Evolutionary conservation across 345 rosid species (phyloP), one percentile per base, ranked within the genome.

Genomic region (Physaria fendleri): DNA sequence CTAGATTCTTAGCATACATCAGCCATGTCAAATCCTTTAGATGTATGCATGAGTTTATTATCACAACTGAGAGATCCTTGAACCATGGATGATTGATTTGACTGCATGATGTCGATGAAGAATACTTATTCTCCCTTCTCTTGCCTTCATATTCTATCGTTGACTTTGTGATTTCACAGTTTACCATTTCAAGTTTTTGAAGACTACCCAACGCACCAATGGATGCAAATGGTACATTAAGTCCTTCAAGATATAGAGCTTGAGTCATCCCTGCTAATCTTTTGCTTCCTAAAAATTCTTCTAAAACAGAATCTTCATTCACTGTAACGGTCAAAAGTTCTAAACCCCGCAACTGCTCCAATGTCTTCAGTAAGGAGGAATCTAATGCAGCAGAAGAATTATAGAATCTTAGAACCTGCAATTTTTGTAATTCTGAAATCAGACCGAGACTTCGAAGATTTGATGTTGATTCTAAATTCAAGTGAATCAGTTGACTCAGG

Each of bases 21-120:
- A 43, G 64, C 64, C 52, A 58, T 43, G 64, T 43, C 42, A 58
- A n/a, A 43, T 58, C 64, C 10, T 0, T 29, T n/a, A 58, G n/a
- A 42, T 5, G 9, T 58, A 2, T 7, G 41, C 64, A 58, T 43
- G 64, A 29, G 52, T 1, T 0, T 43, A 58, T 16, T 13, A 58
- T 52, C 41, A 58, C 41, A 43, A 21, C 29, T 43, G 52, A 29
- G 41, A 58, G 52, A 27, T 43, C 33, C 40, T 30, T 43, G 40
- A 58, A 58, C 51, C 52, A 58, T 37, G 8, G 4, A 37, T 37
- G 40, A 58, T 5, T 20, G n/a, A 8, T 58, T 42, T 12, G 15
- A 58, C 1, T 43, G 30, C 20, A 18, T 16, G 48, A 6, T 28
- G 62, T 29, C 20, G 50, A 57, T 20, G 27, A 27, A 51, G 29